Base-by-base conservation (phyloP, 2,329 filamentous ascomycete genomes). In the Cordyceps cateniannulata region DNA sequence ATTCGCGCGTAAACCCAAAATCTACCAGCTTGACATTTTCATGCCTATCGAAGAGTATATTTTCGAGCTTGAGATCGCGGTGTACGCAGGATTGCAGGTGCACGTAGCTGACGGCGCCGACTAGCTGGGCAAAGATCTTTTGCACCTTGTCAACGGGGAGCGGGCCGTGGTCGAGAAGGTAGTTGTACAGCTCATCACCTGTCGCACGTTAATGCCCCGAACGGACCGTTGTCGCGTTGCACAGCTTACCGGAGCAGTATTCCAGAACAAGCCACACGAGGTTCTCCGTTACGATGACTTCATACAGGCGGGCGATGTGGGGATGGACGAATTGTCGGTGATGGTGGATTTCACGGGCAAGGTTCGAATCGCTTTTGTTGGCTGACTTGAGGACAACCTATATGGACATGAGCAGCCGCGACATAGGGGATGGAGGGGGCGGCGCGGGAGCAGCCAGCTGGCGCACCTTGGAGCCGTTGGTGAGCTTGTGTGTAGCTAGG, bases 361-460 rank as follows among this genome's bases (percentile, higher is more conserved):
- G 87, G 72, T 99, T 99, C 59, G 91, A 86, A 74, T 99, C 95
- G 71, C 93, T 89, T 74, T 96, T 97, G 72, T 95, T 93, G 64
- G 95, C 95, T 63, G 93, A 97, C 77, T 99, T 99, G 76, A 99
- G 90, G 40, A 99, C 95, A 68, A 99, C 95, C 91, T 96, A 72
- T 8, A 20, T 38, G 53, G 49, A 16, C 42, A 32, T 24, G 25
- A 38, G 44, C 20, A n/a, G 44, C 35, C 42, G 44, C 45, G 42
- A 42, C 40, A 35, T 2, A 35, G 32, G 40, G 40, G 40, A 42
- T n/a, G 18, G 40, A 20, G 40, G 6, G 40, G n/a, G n/a, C n/a
- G n/a, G n/a, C n/a, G n/a, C n/a, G n/a, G 40, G n/a, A 3, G 47
- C 27, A 32, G 54, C 18, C 44, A 22, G 27, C n/a, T 5, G 9